Conservation (phyloP, 2,329 filamentous ascomycete species). For the Pseudogymnoascus sp. region DNA sequence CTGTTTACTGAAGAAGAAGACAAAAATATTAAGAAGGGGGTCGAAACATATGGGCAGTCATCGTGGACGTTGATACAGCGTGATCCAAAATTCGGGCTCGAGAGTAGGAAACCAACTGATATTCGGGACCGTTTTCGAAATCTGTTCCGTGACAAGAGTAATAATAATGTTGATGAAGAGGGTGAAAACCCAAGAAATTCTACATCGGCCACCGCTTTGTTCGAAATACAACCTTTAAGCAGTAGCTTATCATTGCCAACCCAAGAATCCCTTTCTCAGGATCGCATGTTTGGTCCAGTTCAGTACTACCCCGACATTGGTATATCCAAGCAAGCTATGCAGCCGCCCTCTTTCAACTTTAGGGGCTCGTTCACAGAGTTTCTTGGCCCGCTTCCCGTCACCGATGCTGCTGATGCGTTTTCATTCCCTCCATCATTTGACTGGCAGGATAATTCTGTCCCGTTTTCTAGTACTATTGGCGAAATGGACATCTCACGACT, state of each 20-base stretch:
- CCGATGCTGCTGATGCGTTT: slow-evolving; percentile 29
- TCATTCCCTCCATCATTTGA: slow-evolving; percentile 37
- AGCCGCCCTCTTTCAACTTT: slow-evolving; percentile 15
- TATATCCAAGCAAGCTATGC: slow-evolving; percentile 10
- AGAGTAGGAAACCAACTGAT: slow-evolving; percentile 55
- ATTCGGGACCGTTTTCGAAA: slow-evolving; percentile 55
- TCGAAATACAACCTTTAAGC: background rate
- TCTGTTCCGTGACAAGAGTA: background rate
- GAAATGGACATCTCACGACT: slow-evolving; percentile 59
- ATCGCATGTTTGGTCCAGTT: background rate
- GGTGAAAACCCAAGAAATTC: background rate
- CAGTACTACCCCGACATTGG: background rate
- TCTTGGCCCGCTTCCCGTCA: slow-evolving; percentile 16
- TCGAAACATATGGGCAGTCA: slow-evolving; percentile 50
- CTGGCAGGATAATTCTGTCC: slow-evolving; percentile 37
- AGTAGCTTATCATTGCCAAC: background rate
- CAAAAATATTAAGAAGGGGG: slow-evolving; percentile 53
- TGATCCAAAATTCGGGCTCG: slow-evolving; percentile 51
- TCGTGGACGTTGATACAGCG: slow-evolving; percentile 61
- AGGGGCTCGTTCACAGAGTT: slow-evolving; percentile 20
- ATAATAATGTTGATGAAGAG: background rate
- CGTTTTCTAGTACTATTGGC: slow-evolving; percentile 38
- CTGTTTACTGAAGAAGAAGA: slow-evolving; percentile 60
- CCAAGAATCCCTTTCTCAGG: slow-evolving; percentile 1
- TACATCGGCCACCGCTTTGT: background rate